Conservation (phyloP, 345 rosid genomes). For the Eucalyptus polybractea region DNA sequence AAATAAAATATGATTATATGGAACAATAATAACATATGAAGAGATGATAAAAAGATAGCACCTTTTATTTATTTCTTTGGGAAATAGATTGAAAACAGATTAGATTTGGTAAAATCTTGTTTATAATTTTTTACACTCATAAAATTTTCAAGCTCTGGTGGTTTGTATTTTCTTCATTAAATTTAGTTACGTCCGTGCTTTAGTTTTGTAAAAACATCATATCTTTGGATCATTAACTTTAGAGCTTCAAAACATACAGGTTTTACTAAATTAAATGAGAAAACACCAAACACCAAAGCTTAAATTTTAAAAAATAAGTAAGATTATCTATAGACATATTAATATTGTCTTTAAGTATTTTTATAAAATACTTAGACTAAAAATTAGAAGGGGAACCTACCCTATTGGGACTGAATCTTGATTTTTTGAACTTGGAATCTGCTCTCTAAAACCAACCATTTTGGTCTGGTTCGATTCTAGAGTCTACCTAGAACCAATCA, state of each 20-base stretch:
- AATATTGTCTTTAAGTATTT: too few species aligned
- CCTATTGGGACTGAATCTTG: accelerated
- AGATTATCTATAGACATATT: neutral
- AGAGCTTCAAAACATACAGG: neutral
- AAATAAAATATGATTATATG: neutral
- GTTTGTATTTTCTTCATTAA: neutral
- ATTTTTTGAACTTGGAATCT: neutral
- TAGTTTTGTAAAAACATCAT: neutral
- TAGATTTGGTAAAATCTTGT: neutral
- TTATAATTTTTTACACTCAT: neutral
- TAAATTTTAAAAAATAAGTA: neutral
- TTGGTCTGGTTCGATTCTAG: accelerated
- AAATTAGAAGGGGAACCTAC: neutral
- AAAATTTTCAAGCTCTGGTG: neutral
- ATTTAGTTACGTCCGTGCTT: neutral
- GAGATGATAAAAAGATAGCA: neutral
- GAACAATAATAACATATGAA: neutral
- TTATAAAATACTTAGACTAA: too few species aligned
- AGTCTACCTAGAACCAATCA: neutral
- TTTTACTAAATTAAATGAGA: neutral
- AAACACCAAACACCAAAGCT: neutral
- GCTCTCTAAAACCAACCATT: neutral
- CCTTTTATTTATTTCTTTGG: neutral
- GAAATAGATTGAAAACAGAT: neutral
- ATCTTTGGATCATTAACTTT: neutral